These are phyloP conservation scores for Castanopsis chinensis DNA, from an alignment of 306 rosid species.

Conservation along the genomic window DNA sequence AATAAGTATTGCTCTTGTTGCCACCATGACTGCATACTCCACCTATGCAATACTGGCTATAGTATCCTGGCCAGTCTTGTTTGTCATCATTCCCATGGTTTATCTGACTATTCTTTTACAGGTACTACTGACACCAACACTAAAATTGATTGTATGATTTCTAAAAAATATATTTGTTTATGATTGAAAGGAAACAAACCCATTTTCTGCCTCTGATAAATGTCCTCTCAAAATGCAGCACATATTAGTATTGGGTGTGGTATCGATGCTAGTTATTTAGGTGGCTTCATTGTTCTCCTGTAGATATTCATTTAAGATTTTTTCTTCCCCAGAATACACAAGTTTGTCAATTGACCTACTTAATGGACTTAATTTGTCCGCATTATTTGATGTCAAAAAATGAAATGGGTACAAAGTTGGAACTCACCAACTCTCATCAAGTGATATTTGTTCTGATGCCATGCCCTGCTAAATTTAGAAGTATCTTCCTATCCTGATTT, in stretches of 20 bases:
- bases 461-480: too few species aligned
- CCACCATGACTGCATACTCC: constrained; percentile 20
- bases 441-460: too few species aligned
- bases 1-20: constrained; percentile 25
- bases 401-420: too few species aligned
- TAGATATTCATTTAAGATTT: too few species aligned
- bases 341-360: neutral
- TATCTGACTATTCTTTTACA: constrained; percentile 37
- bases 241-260: neutral
- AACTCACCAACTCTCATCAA: too few species aligned
- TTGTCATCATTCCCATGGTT: constrained; percentile 45
- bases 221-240: neutral
- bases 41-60: constrained; percentile 39
- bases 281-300: neutral
- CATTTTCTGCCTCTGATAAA: neutral
- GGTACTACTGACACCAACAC: constrained; percentile 27
- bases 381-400: neutral
- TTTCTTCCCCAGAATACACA: neutral
- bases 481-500: neutral
- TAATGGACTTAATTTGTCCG: neutral
- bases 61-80: constrained; percentile 57
- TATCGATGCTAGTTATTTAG: neutral
- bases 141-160: neutral
- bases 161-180: neutral
- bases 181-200: neutral